Evolutionary conservation across 495 filamentous ascomycete species (phyloP), one percentile per base, ranked within the genome.

Genomic region (Daldinia bambusicola): DNA sequence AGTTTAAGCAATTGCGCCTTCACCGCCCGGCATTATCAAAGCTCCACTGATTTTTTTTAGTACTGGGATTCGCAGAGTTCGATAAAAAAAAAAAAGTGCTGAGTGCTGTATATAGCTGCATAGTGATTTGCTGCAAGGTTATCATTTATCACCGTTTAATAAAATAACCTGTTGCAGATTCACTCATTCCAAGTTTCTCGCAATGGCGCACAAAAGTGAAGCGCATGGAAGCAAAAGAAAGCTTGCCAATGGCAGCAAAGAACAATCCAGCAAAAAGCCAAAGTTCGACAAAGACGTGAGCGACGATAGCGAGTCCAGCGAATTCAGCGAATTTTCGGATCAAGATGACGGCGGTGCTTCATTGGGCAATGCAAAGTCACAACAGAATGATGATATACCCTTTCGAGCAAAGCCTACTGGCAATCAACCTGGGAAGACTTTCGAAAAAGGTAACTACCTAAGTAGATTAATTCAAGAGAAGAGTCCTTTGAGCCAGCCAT

Each of bases 221-320:
- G 55, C 63, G 13, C 37, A 61, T 4, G 71, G 72, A 30, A 74
- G 69, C 6, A 85, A 84, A 69, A 78, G 84, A 57, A 85, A 85
- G 71, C 76, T 75, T 6, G 51, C 71, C 10, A 78, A 77, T 41
- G 67, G 68, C 45, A 78, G 72, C 55, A 84, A 84, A 57, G 71
- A 77, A 43, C 61, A 61, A 48, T 70, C 69, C 13, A 77, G 67
- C 60, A 88, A 87, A 71, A 87, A 87, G 63, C 77, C 79, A 10
- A 87, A 82, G 72, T 79, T 77, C 30, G 74, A 74, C 50, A 82
- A 81, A 26, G 64, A 66, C 55, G 66, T 64, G 6, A 77, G 63
- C 10, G 75, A 77, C 30, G 81, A 80, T 41, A 77, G 71, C 57
- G 81, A 83, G 22, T 70, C 68, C 38, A 76, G 74, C 63, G 77